phyloP scores from a whole-genome alignment of 1,284 basidiomycete genomes.

The Malassezia obtusa region DNA sequence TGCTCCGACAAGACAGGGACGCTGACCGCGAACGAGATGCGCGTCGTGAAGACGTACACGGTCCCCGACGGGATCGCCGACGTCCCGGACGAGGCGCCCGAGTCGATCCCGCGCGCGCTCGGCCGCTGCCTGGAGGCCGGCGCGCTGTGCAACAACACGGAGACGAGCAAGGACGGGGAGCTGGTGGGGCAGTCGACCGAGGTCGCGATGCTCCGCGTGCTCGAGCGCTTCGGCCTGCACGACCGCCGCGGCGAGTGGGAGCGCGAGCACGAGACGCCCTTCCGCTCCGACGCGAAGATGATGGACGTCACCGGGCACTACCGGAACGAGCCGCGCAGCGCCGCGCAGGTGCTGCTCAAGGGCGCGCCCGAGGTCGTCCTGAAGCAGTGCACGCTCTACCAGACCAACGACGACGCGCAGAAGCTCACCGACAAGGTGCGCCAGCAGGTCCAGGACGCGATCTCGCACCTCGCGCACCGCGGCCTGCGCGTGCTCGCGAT shows the following conservation, averaged over 20 bases:
- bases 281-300: constrained; percentile 83
- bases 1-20: constrained; percentile 98
- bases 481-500: constrained; percentile 82
- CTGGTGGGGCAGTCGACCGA: constrained; percentile 86
- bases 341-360: constrained; percentile 60
- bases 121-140: constrained; percentile 60
- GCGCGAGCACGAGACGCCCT: constrained; percentile 69
- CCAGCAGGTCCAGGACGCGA: constrained; percentile 60
- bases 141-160: constrained; percentile 55
- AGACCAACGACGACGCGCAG: constrained; percentile 71
- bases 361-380: constrained; percentile 82
- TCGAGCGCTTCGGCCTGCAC: constrained; percentile 60
- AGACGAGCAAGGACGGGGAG: constrained; percentile 62
- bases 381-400: constrained; percentile 73
- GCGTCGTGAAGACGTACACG: constrained; percentile 74
- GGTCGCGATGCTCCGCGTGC: constrained; percentile 75
- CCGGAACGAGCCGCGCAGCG: constrained; percentile 20
- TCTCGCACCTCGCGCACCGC: constrained; percentile 61
- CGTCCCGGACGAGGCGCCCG: constrained; percentile 50
- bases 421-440: constrained; percentile 62
- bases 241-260: constrained; percentile 66
- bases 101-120: constrained; percentile 51
- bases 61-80: constrained; percentile 66
- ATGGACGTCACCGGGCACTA: constrained; percentile 74
- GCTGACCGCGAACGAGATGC: constrained; percentile 89